Evolutionary conservation across 768 basidiomycete species (phyloP).

Genomic region (Pisolithus marmoratus): DNA sequence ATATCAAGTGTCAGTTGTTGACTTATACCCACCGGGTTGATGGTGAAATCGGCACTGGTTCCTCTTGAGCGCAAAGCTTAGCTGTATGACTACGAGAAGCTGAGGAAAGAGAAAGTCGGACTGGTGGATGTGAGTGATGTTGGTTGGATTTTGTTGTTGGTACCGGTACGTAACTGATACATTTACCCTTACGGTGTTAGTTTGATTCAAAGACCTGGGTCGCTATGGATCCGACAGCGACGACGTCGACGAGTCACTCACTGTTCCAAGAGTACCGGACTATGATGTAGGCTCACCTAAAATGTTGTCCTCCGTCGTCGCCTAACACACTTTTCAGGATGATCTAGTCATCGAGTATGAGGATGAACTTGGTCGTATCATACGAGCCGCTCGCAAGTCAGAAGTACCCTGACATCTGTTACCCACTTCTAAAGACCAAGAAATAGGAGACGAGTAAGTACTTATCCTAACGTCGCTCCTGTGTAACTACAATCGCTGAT

Average conservation of each 20-base stretch:
- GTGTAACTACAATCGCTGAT: no score
- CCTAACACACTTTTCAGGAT: no score
- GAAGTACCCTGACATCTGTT: conserved; percentile 70
- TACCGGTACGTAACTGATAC: no score
- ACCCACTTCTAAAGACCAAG: conserved; percentile 36
- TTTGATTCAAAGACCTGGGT: conserved; percentile 59
- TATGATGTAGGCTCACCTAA: conserved; percentile 31
- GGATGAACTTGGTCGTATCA: conserved; percentile 81
- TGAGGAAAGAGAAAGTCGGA: conserved; percentile 60
- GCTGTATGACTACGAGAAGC: conserved; percentile 76
- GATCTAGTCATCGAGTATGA: conserved; percentile 82
- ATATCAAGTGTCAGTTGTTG: no score
- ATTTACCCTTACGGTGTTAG: no score
- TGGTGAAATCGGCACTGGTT: conserved; percentile 64
- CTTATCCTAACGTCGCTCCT: no score
- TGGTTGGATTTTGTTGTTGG: no score
- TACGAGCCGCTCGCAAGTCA: conserved; percentile 60
- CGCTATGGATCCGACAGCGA: conserved; percentile 65
- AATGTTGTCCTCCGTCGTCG: conserved; percentile 1
- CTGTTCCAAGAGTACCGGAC: conserved; percentile 44
- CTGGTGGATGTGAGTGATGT: no score
- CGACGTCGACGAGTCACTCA: conserved; percentile 71
- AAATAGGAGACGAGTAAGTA: no score
- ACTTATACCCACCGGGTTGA: no score
- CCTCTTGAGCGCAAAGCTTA: conserved; percentile 72